Evolutionary conservation across 805 yeast genomes (phyloP).

Genomic region (Sungouiella blattae): DNA sequence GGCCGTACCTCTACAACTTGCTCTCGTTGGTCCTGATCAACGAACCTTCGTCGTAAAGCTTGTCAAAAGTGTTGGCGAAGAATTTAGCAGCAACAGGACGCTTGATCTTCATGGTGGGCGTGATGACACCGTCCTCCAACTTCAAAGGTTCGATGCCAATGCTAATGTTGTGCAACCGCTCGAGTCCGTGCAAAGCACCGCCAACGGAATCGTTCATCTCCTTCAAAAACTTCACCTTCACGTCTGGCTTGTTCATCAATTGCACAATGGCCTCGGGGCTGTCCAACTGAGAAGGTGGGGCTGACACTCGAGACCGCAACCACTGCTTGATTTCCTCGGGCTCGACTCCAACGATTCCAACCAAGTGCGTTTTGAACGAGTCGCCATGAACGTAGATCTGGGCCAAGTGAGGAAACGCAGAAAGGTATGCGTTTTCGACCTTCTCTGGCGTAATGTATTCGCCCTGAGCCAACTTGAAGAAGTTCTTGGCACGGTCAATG

Average conservation of each 20-base stretch:
- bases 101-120: constrained; percentile 61
- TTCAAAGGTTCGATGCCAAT: constrained; percentile 58
- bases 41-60: constrained; percentile 25
- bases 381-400: constrained; percentile 67
- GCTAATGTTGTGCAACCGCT: constrained; percentile 53
- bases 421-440: constrained; percentile 18
- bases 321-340: constrained; percentile 24
- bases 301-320: constrained; percentile 8
- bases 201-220: constrained; percentile 35
- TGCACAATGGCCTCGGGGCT: constrained; percentile 20
- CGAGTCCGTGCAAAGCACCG: constrained; percentile 54
- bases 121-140: constrained; percentile 57
- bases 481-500: constrained; percentile 29
- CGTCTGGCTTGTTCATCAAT: constrained; percentile 22
- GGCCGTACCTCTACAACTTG: constrained; percentile 23
- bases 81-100: constrained; percentile 31
- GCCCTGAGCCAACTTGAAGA: constrained; percentile 19
- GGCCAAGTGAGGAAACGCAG: constrained; percentile 45
- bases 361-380: constrained; percentile 50
- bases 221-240: constrained; percentile 32
- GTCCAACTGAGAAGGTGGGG: not conserved
- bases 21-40: constrained; percentile 23
- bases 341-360: constrained; percentile 63
- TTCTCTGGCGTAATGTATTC: constrained; percentile 18
- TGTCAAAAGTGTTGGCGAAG: constrained; percentile 13